Evolutionary conservation across 495 filamentous ascomycete genomes (phyloP).

Genomic region (Hypoxylon lienhwacheense): DNA sequence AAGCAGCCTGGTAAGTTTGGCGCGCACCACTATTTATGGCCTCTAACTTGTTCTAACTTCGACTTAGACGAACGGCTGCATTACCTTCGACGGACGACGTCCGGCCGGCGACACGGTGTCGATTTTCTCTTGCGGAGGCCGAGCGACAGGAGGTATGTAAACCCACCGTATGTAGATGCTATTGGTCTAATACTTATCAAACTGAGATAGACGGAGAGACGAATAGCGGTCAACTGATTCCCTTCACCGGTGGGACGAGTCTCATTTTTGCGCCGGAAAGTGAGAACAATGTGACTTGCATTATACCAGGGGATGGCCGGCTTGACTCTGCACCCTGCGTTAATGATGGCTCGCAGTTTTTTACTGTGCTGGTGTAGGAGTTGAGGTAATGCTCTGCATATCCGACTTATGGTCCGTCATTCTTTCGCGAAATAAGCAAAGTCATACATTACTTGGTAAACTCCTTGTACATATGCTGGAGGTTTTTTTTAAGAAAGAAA

Average conservation of each 20-base stretch:
- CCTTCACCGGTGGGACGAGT: conserved; percentile 45
- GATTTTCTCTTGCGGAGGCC: conserved; percentile 57
- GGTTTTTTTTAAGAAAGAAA: too few relatives aligned
- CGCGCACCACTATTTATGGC: neutral
- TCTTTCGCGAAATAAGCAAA: too few relatives aligned
- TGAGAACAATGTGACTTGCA: conserved; percentile 45
- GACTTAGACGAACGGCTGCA: conserved; percentile 49
- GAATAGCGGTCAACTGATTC: conserved; percentile 46
- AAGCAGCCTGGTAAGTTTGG: conserved; percentile 45
- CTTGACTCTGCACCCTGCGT: conserved; percentile 48
- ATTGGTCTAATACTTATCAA: conserved; percentile 10
- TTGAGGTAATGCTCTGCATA: too few relatives aligned
- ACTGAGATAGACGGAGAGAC: conserved; percentile 44
- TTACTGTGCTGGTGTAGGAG: conserved; percentile 46
- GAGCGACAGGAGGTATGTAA: conserved; percentile 52
- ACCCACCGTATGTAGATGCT: neutral
- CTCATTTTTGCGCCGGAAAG: conserved; percentile 48
- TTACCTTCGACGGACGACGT: conserved; percentile 53
- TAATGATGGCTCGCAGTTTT: conserved; percentile 47
- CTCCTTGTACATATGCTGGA: too few relatives aligned
- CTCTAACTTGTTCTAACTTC: conserved; percentile 8
- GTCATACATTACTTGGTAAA: too few relatives aligned
- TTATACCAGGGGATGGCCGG: conserved; percentile 43
- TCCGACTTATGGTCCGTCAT: too few relatives aligned
- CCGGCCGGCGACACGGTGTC: conserved; percentile 50